Base-by-base conservation (phyloP, 306 rosid genomes). In the Castanospermum australe region DNA sequence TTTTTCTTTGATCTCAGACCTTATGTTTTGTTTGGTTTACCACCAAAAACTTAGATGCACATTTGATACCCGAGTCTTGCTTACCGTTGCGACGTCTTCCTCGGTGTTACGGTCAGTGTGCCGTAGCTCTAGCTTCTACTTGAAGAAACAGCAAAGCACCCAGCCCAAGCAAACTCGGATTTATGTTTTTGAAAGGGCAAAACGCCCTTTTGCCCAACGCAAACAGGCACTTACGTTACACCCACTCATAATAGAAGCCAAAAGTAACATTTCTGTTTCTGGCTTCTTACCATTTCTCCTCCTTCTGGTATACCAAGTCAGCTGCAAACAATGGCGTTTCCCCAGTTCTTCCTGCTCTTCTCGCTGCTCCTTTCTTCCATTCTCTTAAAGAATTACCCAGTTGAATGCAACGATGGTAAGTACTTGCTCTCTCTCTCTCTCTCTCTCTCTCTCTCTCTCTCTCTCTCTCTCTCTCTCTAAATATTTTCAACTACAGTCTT, bases 341-440 rank as follows among this genome's bases (percentile, higher is more conserved):
- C 80, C n/a, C 68, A 66, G 45, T 56, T 60, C 59, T 85, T 78
- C 82, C 70, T 79, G 38, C 68, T 81, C 67, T 57, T 75, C 28
- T 80, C 81, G 17, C 38, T 89, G 38, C 77, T 88, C 76, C 52
- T 88, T 78, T 86, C 83, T 65, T 83, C 83, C 70, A 33, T 86
- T 84, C 75, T 92, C 66, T 60, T 89, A 15, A 67, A 82, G 32
- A 89, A 70, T 48, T 78, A 41, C 73, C 87, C 83, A 2, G 92
- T 81, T 51, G 84, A 75, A 67, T 83, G 94, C 70, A 90, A 82
- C 20, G 17, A 66, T n/a, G 87, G 97, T 91, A 64, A 87, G 79
- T 79, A n/a, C 17, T 75, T 14, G 1, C 56, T 47, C 54, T 24
- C 51, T 36, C 36, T 20, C 3, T 35, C 11, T 36, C 14, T 57